phyloP scores from a whole-genome alignment of 257 asterid genomes.

The Fraxinus cuspidata region DNA sequence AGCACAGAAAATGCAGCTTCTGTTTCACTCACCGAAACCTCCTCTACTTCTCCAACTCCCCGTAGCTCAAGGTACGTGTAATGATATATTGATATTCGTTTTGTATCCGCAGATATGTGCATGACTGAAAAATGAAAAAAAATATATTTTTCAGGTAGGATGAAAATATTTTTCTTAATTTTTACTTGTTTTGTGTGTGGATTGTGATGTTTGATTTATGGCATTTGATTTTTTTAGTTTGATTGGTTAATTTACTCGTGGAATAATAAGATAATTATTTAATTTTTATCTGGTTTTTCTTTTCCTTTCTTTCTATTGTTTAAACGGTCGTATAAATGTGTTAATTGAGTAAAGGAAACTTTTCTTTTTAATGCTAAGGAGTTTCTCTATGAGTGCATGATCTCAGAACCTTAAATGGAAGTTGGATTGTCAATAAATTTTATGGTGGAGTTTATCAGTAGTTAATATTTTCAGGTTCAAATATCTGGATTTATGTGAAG shows the following conservation, averaged over 20 bases:
- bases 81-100: conserved; percentile 14
- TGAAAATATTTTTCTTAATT: neutral
- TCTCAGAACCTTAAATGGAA: neutral
- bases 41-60: conserved; percentile 34
- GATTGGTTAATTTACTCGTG: neutral
- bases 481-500: neutral
- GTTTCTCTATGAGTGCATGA: neutral
- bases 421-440: neutral
- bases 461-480: neutral
- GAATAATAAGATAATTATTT: neutral
- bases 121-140: neutral
- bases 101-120: neutral
- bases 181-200: neutral
- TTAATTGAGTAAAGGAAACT: neutral
- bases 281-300: neutral
- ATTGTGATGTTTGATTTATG: conserved; percentile 7
- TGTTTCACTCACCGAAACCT: conserved; percentile 32
- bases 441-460: neutral
- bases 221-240: neutral
- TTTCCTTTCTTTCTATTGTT: neutral
- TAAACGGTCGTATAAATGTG: neutral
- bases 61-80: conserved; percentile 34
- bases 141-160: neutral
- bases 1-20: conserved; percentile 38
- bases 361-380: neutral